A percentile compares a stretch with the other conserved stretches of the same genome.
Evolutionary conservation across 2,329 filamentous ascomycete genomes (phyloP).

Genomic region (Uncinocarpus reesii): DNA sequence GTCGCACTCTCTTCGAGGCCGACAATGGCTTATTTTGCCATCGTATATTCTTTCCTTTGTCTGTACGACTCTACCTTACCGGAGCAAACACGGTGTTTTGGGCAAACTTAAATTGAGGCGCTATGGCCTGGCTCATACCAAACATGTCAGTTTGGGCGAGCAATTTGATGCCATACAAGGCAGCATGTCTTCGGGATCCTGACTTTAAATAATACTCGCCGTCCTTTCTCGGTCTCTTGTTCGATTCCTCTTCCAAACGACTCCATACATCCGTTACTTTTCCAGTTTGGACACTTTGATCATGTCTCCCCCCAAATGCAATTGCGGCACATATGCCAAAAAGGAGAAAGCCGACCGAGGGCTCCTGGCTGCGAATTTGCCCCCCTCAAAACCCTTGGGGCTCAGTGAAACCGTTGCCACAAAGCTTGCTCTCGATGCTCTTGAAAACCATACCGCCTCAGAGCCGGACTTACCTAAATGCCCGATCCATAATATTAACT

Average conservation of each 20-base stretch:
- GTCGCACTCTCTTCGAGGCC: not conserved
- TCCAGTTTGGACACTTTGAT: not conserved
- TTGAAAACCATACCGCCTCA: conserved; percentile 9
- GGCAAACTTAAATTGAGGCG: not conserved
- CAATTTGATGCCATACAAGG: not conserved
- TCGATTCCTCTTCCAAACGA: not conserved
- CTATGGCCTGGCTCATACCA: not conserved
- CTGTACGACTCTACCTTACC: not conserved
- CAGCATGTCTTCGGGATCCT: not conserved
- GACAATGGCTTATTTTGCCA: not conserved
- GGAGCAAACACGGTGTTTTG: conserved; percentile 8
- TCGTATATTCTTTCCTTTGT: not conserved
- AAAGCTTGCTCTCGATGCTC: conserved; percentile 16
- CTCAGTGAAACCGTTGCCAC: conserved; percentile 17
- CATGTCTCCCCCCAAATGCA: conserved; percentile 1
- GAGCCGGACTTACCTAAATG: conserved; percentile 7
- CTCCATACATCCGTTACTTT: not conserved
- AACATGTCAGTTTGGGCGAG: not conserved
- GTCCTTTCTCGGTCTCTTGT: not conserved
- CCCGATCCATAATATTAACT: not conserved
- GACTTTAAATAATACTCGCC: not conserved
- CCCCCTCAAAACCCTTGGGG: conserved; percentile 3
- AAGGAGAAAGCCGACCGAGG: conserved; percentile 8
- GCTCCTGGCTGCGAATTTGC: conserved; percentile 4
- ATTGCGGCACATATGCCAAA: not conserved